These are phyloP conservation scores for Rhododendron griersonianum DNA, from an alignment of 148 eudicot genomes.

Conservation along the genomic window DNA sequence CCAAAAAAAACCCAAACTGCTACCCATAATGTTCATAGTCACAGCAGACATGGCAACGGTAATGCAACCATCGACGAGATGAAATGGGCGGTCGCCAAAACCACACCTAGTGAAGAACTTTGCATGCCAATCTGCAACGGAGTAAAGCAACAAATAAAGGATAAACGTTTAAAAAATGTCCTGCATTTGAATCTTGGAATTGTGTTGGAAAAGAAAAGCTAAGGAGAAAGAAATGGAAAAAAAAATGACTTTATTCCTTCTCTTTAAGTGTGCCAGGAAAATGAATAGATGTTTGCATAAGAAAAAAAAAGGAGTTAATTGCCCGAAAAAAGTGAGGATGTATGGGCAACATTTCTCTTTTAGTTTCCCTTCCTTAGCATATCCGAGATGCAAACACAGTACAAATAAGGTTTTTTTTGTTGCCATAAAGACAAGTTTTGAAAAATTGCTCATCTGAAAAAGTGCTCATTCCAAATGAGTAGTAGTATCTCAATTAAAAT, in stretches of 20 bases:
- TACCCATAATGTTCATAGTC: constrained; percentile 68
- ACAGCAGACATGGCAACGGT: constrained; percentile 62
- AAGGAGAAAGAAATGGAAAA: background rate
- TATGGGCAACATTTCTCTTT: background rate
- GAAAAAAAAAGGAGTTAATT: background rate
- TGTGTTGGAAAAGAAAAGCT: background rate
- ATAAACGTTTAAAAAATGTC: background rate
- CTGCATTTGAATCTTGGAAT: background rate
- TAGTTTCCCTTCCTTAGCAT: background rate
- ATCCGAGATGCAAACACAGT: background rate
- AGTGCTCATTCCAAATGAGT: background rate
- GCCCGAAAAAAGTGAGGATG: background rate
- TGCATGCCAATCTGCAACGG: constrained; percentile 68
- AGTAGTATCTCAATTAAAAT: constrained; percentile 66
- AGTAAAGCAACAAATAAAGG: background rate
- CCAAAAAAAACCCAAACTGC: constrained; percentile 68
- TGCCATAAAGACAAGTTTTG: background rate
- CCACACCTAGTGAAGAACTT: constrained; percentile 68
- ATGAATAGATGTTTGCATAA: background rate
- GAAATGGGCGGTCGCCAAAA: constrained; percentile 67
- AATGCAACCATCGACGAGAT: constrained; percentile 56
- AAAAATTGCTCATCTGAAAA: background rate
- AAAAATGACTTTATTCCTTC: background rate
- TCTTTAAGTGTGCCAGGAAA: background rate
- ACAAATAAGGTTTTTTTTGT: background rate